These are phyloP conservation scores for Diaporthe vaccinii DNA, from an alignment of 2,329 filamentous ascomycete genomes.

Conservation along the genomic window DNA sequence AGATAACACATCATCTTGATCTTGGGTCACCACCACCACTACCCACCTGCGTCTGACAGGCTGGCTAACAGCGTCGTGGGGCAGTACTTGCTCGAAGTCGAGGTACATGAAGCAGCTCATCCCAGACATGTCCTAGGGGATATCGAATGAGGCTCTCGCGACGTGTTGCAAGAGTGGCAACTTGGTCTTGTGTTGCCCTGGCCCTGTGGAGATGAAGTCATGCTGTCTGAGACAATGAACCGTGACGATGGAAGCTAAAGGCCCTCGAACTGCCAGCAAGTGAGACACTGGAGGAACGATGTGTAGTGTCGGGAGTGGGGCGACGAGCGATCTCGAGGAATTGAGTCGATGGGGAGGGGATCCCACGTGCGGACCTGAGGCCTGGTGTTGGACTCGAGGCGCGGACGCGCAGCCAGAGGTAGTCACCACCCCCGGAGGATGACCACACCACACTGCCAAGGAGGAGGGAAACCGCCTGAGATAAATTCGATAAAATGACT, in stretches of 20 bases:
- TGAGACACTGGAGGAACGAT: conserved; percentile 23
- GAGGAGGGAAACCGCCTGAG: not conserved
- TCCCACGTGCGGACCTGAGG: conserved; percentile 18
- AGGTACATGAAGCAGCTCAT: conserved; percentile 3
- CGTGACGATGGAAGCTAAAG: conserved; percentile 19
- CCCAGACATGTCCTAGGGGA: not conserved
- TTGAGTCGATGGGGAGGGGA: not conserved
- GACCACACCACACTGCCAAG: not conserved
- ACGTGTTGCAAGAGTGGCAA: not conserved
- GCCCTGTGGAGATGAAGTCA: conserved; percentile 34
- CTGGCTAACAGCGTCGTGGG: not conserved
- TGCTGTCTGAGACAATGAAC: conserved; percentile 23
- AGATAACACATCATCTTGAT: conserved; percentile 19
- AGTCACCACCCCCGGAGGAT: conserved; percentile 13
- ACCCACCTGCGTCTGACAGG: not conserved
- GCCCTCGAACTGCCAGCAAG: conserved; percentile 32
- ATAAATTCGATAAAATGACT: conserved; percentile 34
- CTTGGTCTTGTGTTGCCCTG: conserved; percentile 19
- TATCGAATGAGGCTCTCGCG: conserved; percentile 31
- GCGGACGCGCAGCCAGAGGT: not conserved
- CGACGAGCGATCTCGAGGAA: not conserved
- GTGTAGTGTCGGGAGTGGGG: conserved; percentile 7
- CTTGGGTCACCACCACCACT: not conserved
- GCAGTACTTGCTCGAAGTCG: conserved; percentile 12
- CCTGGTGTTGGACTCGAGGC: not conserved